These are phyloP conservation scores for Sclerotinia borealis DNA, from an alignment of 2,329 filamentous ascomycete species.

Conservation along the genomic window DNA sequence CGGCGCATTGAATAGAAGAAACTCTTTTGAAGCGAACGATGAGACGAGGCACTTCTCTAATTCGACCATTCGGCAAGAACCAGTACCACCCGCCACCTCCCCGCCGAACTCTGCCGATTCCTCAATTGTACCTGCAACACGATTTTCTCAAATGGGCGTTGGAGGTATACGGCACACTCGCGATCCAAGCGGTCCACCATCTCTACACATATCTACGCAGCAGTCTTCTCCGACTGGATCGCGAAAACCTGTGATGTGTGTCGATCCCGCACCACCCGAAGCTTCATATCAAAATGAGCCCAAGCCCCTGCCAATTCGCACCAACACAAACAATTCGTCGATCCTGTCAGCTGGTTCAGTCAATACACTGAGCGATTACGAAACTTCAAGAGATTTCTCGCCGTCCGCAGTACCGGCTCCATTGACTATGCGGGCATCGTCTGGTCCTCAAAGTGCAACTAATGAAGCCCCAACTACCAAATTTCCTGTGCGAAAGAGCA, in stretches of 20 bases:
- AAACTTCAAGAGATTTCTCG: slow-evolving; percentile 43
- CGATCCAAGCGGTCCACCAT: slow-evolving; percentile 22
- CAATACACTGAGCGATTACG: slow-evolving; percentile 30
- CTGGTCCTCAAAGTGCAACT: slow-evolving; percentile 31
- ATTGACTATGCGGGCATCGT: slow-evolving; percentile 38
- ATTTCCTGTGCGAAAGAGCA: slow-evolving; percentile 58
- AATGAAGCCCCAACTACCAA: slow-evolving; percentile 34
- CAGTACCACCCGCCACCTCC: slow-evolving; percentile 13
- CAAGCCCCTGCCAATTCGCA: background rate
- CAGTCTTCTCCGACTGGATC: slow-evolving; percentile 17
- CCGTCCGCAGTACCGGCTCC: slow-evolving; percentile 47
- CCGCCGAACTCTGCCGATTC: slow-evolving; percentile 9
- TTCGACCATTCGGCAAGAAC: slow-evolving; percentile 18
- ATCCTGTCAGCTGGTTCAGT: slow-evolving; percentile 24
- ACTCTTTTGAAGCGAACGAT: slow-evolving; percentile 50
- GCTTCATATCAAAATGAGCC: background rate
- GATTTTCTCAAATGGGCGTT: slow-evolving; percentile 29
- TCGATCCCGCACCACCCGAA: background rate
- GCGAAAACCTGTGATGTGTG: slow-evolving; percentile 19
- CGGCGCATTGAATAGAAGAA: slow-evolving; percentile 24
- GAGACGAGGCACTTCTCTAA: slow-evolving; percentile 45
- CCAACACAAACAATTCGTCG: slow-evolving; percentile 17
- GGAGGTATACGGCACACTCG: slow-evolving; percentile 16
- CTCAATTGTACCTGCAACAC: slow-evolving; percentile 19
- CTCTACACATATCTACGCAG: slow-evolving; percentile 25